Conservation (phyloP, 2,329 filamentous ascomycete species). For the Botryosphaeria agaves region DNA sequence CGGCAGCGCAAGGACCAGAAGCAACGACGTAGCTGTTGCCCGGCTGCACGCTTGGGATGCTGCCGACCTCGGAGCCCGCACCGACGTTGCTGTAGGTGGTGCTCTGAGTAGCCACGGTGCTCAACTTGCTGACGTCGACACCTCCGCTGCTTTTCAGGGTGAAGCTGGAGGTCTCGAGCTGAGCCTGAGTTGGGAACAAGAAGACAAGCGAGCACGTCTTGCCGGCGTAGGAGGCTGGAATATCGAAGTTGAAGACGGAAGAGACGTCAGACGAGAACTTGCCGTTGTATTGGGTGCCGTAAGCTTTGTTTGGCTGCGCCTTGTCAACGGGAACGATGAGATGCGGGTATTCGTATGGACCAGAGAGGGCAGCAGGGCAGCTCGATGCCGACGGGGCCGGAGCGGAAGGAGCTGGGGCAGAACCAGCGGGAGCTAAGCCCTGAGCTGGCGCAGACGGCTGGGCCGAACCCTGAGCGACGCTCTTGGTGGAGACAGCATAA, state of each 20-base stretch:
- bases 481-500: too few relatives aligned
- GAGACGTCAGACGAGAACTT: conserved; percentile 19
- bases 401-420: too few relatives aligned
- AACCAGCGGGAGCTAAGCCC: too few relatives aligned
- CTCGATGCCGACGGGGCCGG: background rate
- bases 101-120: conserved; percentile 4
- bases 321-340: conserved; percentile 20
- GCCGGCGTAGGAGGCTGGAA: conserved; percentile 19
- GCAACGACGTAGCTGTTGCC: conserved; percentile 13
- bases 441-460: too few relatives aligned
- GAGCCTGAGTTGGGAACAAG: conserved; percentile 20
- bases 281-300: conserved; percentile 22
- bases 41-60: conserved; percentile 5
- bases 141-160: conserved; percentile 20
- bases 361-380: conserved; percentile 13
- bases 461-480: too few relatives aligned
- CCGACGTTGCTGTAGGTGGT: conserved; percentile 10
- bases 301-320: conserved; percentile 17
- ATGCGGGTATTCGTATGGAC: conserved; percentile 18
- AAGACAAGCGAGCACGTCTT: conserved; percentile 31
- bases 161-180: conserved; percentile 18
- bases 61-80: conserved; percentile 2
- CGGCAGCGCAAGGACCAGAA: conserved; percentile 10
- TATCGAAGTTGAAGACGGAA: conserved; percentile 29
- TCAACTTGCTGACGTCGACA: conserved; percentile 13